Evolutionary conservation across 306 rosid genomes (phyloP).

Genomic region (Quillaja saponaria): DNA sequence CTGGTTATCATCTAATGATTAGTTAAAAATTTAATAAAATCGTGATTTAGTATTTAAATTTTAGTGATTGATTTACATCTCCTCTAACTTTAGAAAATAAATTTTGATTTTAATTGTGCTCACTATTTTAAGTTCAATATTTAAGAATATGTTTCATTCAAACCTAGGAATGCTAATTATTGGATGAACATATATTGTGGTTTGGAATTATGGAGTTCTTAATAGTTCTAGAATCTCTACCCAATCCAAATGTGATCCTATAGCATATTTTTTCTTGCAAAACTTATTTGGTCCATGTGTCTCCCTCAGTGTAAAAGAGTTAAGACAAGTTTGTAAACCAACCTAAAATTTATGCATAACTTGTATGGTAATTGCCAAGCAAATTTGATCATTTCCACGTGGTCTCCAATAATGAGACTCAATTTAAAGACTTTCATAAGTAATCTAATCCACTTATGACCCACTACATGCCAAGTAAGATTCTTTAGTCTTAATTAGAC

Average conservation of each 20-base stretch:
- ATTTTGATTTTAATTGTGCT: too few relatives aligned
- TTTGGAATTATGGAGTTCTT: too few relatives aligned
- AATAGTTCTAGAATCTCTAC: slow-evolving; percentile 29
- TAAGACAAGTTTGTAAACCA: neutral
- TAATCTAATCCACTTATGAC: slow-evolving; percentile 23
- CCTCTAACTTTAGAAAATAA: too few relatives aligned
- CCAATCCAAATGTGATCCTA: slow-evolving; percentile 19
- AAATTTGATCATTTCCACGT: slow-evolving; percentile 40
- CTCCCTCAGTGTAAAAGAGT: slow-evolving; percentile 18
- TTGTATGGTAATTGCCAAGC: slow-evolving; percentile 24
- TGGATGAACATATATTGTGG: too few relatives aligned
- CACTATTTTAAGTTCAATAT: too few relatives aligned
- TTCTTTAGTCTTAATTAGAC: slow-evolving; percentile 24
- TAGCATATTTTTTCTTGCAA: slow-evolving; percentile 14
- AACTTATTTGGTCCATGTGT: slow-evolving; percentile 19
- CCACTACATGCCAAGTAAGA: slow-evolving; percentile 35
- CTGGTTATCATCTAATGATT: too few relatives aligned
- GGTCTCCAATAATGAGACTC: slow-evolving; percentile 49
- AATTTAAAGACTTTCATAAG: slow-evolving; percentile 17
- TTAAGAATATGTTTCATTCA: too few relatives aligned
- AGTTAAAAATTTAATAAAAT: too few relatives aligned
- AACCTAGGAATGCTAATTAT: too few relatives aligned
- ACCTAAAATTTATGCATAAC: slow-evolving; percentile 10
- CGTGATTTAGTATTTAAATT: too few relatives aligned
- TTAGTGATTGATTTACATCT: too few relatives aligned